Conservation (phyloP, 441 rosid genomes). For the Euphorbia schlechtendalii region DNA sequence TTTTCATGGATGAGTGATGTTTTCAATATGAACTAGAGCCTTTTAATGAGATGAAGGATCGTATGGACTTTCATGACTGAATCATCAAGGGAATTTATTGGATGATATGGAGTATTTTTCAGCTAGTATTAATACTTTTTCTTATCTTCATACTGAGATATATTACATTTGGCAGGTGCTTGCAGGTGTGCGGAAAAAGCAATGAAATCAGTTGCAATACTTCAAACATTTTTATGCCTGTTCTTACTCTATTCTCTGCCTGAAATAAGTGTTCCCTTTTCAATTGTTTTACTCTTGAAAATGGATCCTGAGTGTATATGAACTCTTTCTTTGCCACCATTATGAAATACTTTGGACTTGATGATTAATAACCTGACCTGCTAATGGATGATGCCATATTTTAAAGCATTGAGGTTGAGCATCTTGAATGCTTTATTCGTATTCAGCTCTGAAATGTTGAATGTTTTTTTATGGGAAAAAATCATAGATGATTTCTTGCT, state of each 20-base stretch:
- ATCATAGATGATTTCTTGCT: too few relatives aligned
- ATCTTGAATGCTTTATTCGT: not conserved
- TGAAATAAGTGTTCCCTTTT: slow-evolving; percentile 41
- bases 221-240: not conserved
- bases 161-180: slow-evolving; percentile 50
- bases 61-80: not conserved
- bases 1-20: not conserved
- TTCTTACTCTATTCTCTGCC: slow-evolving; percentile 16
- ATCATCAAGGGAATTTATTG: not conserved
- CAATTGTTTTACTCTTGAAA: slow-evolving; percentile 5
- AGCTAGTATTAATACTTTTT: not conserved
- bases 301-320: slow-evolving; percentile 12
- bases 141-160: not conserved
- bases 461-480: not conserved
- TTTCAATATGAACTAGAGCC: not conserved
- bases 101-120: not conserved
- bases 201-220: slow-evolving; percentile 22
- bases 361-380: not conserved
- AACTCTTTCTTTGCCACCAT: not conserved
- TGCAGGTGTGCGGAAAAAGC: slow-evolving; percentile 79
- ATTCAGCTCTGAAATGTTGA: not conserved
- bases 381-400: not conserved
- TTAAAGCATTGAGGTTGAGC: not conserved
- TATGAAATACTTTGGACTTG: not conserved
- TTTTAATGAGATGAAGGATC: not conserved